Evolutionary conservation across 495 filamentous ascomycete species (phyloP), one percentile per base, ranked within the genome.

Genomic region (Xanthoparmelia taractica): DNA sequence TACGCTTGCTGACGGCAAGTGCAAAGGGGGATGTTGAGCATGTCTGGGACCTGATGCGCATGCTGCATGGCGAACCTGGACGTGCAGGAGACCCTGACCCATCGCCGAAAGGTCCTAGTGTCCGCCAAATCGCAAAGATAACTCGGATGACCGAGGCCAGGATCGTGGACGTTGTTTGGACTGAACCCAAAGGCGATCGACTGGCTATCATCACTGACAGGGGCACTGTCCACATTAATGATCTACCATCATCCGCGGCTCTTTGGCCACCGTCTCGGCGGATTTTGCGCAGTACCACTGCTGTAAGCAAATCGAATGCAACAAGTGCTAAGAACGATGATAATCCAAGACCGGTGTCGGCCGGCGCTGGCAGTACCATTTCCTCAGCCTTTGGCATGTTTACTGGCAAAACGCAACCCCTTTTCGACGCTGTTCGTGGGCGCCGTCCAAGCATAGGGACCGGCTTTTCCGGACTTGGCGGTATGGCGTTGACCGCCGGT

Each of bases 171-270:
- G 87, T 96, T 23, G 85, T 85, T 11, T 98, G 94, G 94, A 86
- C 86, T 2, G 79, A 83, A 45, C 92, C 93, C 11, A 85, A 84
- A 52, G 90, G 88, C 17, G 90, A 96, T 67, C 81, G 86, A 64
- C 72, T 91, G 17, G 92, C 92, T 17, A 84, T 98, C 70, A 82
- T 96, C 54, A 97, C 93, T 13, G 87, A 93, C 63, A 87, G 89
- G 66, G 90, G 93, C n/a, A 98, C 94, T 3, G 85, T 96, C 7
- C 94, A 98, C 73, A 83, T 96, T 31, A 85, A 94, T 67, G 89
- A 96, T 67, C 76, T 97, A 55, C 89, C 91, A n/a, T 75, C 84
- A 33, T 87, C 83, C 58, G 90, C 91, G 5, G 92, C 91, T 63
- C 84, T 88, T 48, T 97, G 92, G 93, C 92, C 92, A 37, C 92